These are phyloP conservation scores for Cutaneotrichosporon sp. DNA, from an alignment of 1,284 basidiomycete species.

Conservation along the genomic window DNA sequence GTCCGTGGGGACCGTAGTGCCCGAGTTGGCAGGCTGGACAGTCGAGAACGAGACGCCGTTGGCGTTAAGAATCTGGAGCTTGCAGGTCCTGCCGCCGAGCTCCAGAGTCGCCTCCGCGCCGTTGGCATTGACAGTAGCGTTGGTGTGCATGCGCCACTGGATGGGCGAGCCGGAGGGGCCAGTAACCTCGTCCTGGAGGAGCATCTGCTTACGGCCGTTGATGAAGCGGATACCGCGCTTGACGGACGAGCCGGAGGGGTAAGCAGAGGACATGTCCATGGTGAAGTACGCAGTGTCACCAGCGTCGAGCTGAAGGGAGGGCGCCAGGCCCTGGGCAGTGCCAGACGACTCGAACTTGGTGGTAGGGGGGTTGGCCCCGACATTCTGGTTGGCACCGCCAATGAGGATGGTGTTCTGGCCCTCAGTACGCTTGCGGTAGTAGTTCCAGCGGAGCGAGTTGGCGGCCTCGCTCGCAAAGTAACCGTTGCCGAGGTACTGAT, in stretches of 20 bases:
- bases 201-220: constrained; percentile 83
- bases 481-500: constrained; percentile 65
- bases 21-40: constrained; percentile 30
- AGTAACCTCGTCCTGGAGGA: constrained; percentile 80
- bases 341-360: constrained; percentile 57
- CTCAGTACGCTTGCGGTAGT: constrained; percentile 93
- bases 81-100: constrained; percentile 58
- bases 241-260: constrained; percentile 54
- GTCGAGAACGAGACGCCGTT: constrained; percentile 44
- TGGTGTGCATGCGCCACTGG: constrained; percentile 95
- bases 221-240: constrained; percentile 82
- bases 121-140: constrained; percentile 48
- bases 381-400: constrained; percentile 70
- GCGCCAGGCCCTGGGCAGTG: constrained; percentile 70
- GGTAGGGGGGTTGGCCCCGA: constrained; percentile 60
- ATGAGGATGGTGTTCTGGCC: constrained; percentile 94
- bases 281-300: constrained; percentile 79
- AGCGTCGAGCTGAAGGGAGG: constrained; percentile 54
- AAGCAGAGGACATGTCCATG: constrained; percentile 73
- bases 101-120: constrained; percentile 54
- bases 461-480: constrained; percentile 73
- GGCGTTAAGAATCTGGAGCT: constrained; percentile 56
- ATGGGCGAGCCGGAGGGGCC: constrained; percentile 53
- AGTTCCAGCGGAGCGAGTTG: constrained; percentile 69
- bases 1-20: constrained; percentile 31